These are phyloP conservation scores for Apiospora marii DNA, from an alignment of 2,329 filamentous ascomycete species.

Conservation along the genomic window DNA sequence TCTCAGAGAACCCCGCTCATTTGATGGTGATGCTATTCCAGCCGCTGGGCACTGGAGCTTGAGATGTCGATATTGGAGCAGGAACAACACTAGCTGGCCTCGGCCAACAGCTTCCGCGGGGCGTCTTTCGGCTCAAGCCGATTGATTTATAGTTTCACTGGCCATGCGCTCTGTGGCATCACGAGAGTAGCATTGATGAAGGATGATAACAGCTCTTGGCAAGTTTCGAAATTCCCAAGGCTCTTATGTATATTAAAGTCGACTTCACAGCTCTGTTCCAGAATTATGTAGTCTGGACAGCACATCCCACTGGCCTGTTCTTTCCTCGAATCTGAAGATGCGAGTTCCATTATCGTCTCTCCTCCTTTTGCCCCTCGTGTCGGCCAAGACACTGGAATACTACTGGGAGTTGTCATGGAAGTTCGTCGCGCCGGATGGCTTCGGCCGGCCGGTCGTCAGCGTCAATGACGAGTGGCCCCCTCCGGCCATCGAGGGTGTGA, in stretches of 20 bases:
- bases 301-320: neutral
- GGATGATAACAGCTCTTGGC: neutral
- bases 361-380: neutral
- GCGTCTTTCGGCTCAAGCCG: too few relatives aligned
- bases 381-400: neutral
- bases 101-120: too few relatives aligned
- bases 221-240: neutral
- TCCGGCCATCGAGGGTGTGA: conserved; percentile 67
- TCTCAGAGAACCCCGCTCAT: too few relatives aligned
- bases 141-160: too few relatives aligned
- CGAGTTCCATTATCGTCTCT: neutral
- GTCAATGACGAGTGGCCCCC: conserved; percentile 81
- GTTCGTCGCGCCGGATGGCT: conserved; percentile 52
- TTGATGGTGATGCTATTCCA: too few relatives aligned
- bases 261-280: neutral
- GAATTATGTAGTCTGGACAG: neutral
- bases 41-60: too few relatives aligned
- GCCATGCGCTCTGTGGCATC: too few relatives aligned
- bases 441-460: conserved; percentile 72
- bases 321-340: neutral
- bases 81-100: too few relatives aligned
- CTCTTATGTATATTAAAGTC: neutral
- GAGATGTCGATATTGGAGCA: too few relatives aligned
- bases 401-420: neutral
- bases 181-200: neutral